A percentile compares a stretch with the other conserved stretches of the same genome.
Evolutionary conservation across 2,329 filamentous ascomycete species (phyloP).

Genomic region (Camptophora hylomeconis): DNA sequence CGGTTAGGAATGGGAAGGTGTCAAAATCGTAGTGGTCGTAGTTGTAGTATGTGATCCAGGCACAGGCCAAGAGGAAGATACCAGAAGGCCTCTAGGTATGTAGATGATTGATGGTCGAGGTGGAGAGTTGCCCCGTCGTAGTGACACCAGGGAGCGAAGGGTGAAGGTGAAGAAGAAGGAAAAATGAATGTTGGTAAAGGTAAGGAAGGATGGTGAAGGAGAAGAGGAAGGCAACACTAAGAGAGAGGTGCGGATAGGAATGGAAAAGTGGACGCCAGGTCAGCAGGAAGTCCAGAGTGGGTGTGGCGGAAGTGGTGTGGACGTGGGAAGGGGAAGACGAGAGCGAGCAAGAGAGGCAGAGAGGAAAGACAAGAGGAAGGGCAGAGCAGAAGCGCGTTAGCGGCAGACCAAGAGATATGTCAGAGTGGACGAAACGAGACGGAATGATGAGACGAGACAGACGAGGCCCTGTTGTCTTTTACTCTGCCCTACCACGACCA

Average conservation of each 20-base stretch:
- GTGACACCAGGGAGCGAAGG: not conserved
- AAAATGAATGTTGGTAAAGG: slow-evolving; percentile 1
- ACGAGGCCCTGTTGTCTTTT: too few species aligned
- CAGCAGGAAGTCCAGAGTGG: slow-evolving; percentile 1
- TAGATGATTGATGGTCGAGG: not conserved
- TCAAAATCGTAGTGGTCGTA: too few species aligned
- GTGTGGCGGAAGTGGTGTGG: slow-evolving; percentile 2
- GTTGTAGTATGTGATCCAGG: too few species aligned
- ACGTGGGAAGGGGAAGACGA: not conserved
- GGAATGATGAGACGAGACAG: too few species aligned
- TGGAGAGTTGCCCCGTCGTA: slow-evolving; percentile 1
- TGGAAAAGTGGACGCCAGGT: slow-evolving; percentile 2
- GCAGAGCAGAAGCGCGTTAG: not conserved
- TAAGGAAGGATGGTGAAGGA: slow-evolving; percentile 1
- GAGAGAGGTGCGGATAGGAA: slow-evolving; percentile 3
- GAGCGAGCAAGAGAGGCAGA: slow-evolving; percentile 1
- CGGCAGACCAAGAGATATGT: too few species aligned
- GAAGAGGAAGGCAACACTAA: slow-evolving; percentile 5
- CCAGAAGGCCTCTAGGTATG: not conserved
- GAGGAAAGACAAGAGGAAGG: not conserved
- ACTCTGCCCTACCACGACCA: too few species aligned
- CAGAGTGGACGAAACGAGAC: too few species aligned
- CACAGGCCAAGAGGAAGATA: not conserved
- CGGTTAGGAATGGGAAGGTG: too few species aligned
- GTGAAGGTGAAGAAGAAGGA: slow-evolving; percentile 2